Base-by-base conservation (phyloP, 495 filamentous ascomycete genomes). In the Rusavskia elegans region DNA sequence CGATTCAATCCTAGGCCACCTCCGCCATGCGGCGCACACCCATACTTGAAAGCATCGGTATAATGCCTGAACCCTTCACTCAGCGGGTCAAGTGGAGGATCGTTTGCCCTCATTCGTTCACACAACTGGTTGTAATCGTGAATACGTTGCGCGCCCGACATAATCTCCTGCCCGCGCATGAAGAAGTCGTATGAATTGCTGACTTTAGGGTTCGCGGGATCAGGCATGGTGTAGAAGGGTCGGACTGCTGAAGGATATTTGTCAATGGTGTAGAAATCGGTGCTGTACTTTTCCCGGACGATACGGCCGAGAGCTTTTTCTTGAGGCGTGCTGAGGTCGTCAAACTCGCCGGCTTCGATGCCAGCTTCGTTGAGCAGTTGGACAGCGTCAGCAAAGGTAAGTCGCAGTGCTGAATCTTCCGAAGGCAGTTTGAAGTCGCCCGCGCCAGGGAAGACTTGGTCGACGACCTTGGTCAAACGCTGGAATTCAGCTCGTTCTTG, bases 101-200 rank as follows among this genome's bases (percentile, higher is more conserved):
- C 85, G 70, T 90, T 85, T 51, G 68, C 68, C 44, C 71, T 64
- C 72, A 94, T 85, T 11, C 78, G 75, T 9, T 74, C 74, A 61
- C 80, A 74, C 40, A 94, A 73, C 64, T 84, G 75, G 35, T 71
- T 73, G 36, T 85, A 75, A 57, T 84, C 66, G 73, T 94, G 75
- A 60, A 94, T 82, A 68, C 87, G 84, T 72, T 95, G 87, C 27
- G 85, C 87, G 49, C 88, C 88, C 13, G 79, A 84, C 67, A 89
- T 78, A 64, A 93, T 89, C 68, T 90, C 89, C 68, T 94, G 85
- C 19, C 85, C 85, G 57, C 89, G 82, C 83, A 94, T 85, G 75
- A 93, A 89, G 74, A 95, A 87, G 69, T 94, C 88, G 71, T 87
- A 95, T 5, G 82, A 84, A 68, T 93, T 90, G 49, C 80, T 84